phyloP scores from a whole-genome alignment of 2,329 filamentous ascomycete genomes.

The Fusarium palustre region DNA sequence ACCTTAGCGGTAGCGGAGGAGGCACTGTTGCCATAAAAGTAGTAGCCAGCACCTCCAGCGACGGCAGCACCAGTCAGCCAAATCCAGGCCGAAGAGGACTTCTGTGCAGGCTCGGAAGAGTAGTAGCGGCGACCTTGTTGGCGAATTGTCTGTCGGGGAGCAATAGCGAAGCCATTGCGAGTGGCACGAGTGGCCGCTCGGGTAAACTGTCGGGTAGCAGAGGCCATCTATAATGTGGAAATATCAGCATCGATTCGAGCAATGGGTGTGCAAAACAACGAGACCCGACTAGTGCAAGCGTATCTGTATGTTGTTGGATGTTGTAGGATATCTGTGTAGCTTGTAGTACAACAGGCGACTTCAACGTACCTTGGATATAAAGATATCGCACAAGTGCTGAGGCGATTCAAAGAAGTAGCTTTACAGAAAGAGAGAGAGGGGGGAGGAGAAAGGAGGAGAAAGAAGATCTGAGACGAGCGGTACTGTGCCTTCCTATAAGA shows the following conservation, averaged over 20 bases:
- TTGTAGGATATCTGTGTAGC: not conserved
- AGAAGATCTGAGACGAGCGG: constrained; percentile 13
- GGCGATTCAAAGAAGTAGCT: constrained; percentile 21
- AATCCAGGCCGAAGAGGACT: constrained; percentile 62
- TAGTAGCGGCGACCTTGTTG: constrained; percentile 82
- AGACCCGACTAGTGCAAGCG: not conserved
- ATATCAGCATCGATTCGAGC: constrained; percentile 18
- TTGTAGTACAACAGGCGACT: not conserved
- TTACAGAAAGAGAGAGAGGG: constrained; percentile 6
- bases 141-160: constrained; percentile 76
- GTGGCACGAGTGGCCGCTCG: constrained; percentile 69
- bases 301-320: not conserved
- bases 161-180: constrained; percentile 69
- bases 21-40: constrained; percentile 71
- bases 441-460: constrained; percentile 4
- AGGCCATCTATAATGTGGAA: constrained; percentile 50
- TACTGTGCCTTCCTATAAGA: constrained; percentile 25
- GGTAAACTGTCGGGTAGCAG: constrained; percentile 65
- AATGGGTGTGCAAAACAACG: not conserved
- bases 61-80: constrained; percentile 70
- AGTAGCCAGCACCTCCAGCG: constrained; percentile 73
- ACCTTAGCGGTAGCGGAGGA: constrained; percentile 64
- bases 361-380: constrained; percentile 37
- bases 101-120: constrained; percentile 73
- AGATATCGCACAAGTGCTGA: constrained; percentile 14